Evolutionary conservation across 768 basidiomycete genomes (phyloP), one percentile per base, ranked within the genome.

Genomic region (Amylocystis lapponica): DNA sequence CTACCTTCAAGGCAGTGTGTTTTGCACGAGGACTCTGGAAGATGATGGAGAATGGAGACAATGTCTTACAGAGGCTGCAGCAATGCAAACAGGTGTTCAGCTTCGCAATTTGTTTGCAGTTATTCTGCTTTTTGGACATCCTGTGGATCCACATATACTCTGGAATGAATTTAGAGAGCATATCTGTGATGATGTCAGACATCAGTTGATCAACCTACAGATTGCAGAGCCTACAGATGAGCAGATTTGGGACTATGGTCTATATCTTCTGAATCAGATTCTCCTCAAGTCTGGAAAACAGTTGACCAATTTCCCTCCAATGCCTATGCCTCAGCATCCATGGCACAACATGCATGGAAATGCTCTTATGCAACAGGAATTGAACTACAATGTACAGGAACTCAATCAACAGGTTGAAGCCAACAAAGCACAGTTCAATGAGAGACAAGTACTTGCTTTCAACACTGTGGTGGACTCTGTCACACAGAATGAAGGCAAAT

Each of bases 121-220:
- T 4, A 58, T 75, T 3, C 62, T 75, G 0, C 22, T 53, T 0
- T 55, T 63, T 38, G 60, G 61, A 26, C 26, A 46, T 11, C 64
- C 64, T 1, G 21, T 60, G 0, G 12, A 58, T 6, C 71, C 75
- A 13, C 52, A 56, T 0, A n/a, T 12, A 0, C 61, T 76, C 1
- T 76, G 75, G 75, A 22, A 42, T 2, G 43, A 57, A 5, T 74
- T 66, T 41, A 48, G 55, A 12, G 3, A 23, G 0, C 23, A 55
- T 16, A 69, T 75, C 3, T 73, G 71, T 59, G 68, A 74, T 61
- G 67, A 74, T 45, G 53, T 74, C 2, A 25, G 16, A 3, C 35
- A 51, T 34, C 39, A 43, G 0, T 53, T 74, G 2, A 32, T 31
- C 10, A 29, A 9, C 5, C 39, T 49, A 2, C 45, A 48, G 4